Conservation (phyloP, 179 eudicot species). For the Patellifolia procumbens region DNA sequence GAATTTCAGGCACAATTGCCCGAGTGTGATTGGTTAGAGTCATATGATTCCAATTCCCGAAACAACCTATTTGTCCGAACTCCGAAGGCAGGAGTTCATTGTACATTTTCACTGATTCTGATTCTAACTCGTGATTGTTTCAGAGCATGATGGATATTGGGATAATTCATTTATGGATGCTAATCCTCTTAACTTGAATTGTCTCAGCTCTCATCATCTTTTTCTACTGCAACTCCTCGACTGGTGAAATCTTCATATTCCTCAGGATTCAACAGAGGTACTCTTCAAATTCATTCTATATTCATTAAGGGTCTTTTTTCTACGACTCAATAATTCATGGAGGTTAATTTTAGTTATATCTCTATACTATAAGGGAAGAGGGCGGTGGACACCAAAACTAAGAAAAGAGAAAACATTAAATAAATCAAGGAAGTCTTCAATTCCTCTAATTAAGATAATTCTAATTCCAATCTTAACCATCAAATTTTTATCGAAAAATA, state of each 20-base stretch:
- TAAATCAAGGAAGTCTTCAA: too few species aligned
- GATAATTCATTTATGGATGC: neutral
- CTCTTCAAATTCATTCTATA: neutral
- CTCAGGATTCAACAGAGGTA: constrained; percentile 11
- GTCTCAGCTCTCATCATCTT: neutral
- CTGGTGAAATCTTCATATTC: neutral
- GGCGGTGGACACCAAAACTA: too few species aligned
- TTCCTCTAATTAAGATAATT: too few species aligned
- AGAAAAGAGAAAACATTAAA: too few species aligned
- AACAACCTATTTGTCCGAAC: neutral
- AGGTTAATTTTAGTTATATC: too few species aligned
- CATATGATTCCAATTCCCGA: neutral
- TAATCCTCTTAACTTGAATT: too few species aligned
- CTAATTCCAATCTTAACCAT: too few species aligned
- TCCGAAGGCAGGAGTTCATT: neutral
- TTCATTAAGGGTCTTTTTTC: neutral
- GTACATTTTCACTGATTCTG: neutral
- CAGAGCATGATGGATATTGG: constrained; percentile 5
- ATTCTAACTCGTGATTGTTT: neutral
- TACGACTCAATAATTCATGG: too few species aligned
- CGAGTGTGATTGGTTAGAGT: neutral
- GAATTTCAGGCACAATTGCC: neutral
- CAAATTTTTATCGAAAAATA: too few species aligned
- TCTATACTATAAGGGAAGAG: too few species aligned
- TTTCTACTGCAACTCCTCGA: neutral